phyloP scores from a whole-genome alignment of 176 grass and related monocot species.

The Carex cristatella region DNA sequence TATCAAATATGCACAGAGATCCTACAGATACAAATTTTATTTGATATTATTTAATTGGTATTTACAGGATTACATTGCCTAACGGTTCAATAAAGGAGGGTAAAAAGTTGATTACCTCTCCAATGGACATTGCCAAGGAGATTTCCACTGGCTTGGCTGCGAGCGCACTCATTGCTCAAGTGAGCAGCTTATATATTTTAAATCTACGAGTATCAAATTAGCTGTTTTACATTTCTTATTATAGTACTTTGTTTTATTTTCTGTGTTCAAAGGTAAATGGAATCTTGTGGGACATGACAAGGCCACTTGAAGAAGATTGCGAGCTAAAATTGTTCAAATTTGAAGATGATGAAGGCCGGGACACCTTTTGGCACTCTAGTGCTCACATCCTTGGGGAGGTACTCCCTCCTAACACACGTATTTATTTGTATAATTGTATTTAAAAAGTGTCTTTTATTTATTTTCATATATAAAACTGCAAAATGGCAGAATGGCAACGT shows the following conservation, averaged over 20 bases:
- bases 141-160: conserved; percentile 80
- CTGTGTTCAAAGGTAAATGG: conserved; percentile 46
- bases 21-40: neutral
- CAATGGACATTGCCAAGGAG: conserved; percentile 78
- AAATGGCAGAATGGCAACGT: neutral
- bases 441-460: neutral
- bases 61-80: conserved; percentile 61
- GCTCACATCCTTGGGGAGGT: conserved; percentile 99
- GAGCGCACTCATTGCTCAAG: conserved; percentile 86
- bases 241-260: conserved; percentile 4
- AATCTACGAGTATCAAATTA: neutral
- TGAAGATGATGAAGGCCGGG: conserved; percentile 82
- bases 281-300: conserved; percentile 85
- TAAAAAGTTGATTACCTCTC: conserved; percentile 74
- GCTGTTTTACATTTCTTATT: neutral
- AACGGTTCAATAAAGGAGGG: conserved; percentile 71
- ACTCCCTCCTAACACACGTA: conserved; percentile 13
- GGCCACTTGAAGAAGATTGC: conserved; percentile 77
- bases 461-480: conserved; percentile 19
- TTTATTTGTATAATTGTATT: neutral
- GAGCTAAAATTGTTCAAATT: conserved; percentile 90
- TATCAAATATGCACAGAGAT: neutral
- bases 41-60: neutral
- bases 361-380: conserved; percentile 98
- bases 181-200: conserved; percentile 18